These are phyloP conservation scores for Plasmodium adleri DNA, from an alignment of 169 alveolate species.

Conservation along the genomic window DNA sequence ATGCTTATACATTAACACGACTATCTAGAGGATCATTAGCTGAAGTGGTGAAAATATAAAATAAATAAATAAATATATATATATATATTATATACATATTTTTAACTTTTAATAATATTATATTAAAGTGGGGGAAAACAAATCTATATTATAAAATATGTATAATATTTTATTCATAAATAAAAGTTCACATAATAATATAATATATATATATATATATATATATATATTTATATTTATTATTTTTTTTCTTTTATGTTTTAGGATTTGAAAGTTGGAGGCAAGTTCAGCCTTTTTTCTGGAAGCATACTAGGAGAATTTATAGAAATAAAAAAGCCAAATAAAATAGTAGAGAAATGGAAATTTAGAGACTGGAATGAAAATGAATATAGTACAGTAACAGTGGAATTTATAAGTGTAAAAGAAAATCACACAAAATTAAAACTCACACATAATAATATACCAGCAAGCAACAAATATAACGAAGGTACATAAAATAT, in stretches of 20 bases:
- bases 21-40: slow-evolving; percentile 69
- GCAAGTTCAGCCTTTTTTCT: slow-evolving; percentile 33
- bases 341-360: slow-evolving; percentile 45
- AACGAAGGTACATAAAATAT: slow-evolving; percentile 29
- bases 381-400: slow-evolving; percentile 39
- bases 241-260: not conserved
- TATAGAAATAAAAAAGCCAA: slow-evolving; percentile 24
- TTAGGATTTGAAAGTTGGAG: slow-evolving; percentile 74
- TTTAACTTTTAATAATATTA: not conserved
- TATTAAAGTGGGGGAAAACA: not conserved
- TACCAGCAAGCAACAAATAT: slow-evolving; percentile 47
- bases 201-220: too few relatives aligned
- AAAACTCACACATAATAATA: slow-evolving; percentile 43
- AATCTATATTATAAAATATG: not conserved
- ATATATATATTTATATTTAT: not conserved
- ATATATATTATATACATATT: not conserved
- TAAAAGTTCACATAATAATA: too few relatives aligned
- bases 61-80: not conserved
- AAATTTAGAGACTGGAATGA: slow-evolving; percentile 65
- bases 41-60: slow-evolving; percentile 26
- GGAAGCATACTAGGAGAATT: slow-evolving; percentile 62
- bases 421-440: slow-evolving; percentile 68
- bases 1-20: slow-evolving; percentile 55
- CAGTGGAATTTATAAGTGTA: slow-evolving; percentile 26
- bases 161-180: not conserved